Evolutionary conservation across 371 early-diverging fungal species (phyloP), one percentile per base, ranked within the genome.

Genomic region (Syncephalastrum racemosum): DNA sequence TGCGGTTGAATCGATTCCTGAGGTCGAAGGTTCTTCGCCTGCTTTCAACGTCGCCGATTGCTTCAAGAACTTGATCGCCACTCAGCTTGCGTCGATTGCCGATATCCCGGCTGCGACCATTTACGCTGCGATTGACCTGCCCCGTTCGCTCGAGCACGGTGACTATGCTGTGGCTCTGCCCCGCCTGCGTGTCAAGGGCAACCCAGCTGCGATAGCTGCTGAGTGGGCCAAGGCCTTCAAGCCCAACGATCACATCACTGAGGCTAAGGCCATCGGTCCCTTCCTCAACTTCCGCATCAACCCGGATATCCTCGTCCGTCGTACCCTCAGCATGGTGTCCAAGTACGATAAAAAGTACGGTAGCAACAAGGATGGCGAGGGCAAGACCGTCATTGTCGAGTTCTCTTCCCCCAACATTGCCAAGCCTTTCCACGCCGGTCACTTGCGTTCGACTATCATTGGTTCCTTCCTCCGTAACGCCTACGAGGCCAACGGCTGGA

Each of bases 391-490:
- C 24, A 81, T 99, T 31, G 89, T 98, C 53, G 99, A 99, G 56
- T 99, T 89, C 76, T 89, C 90, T 55, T 91, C 92, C 51, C 99
- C 99, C 61, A 99, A 99, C 75, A 98, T 99, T 59, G 99, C 99
- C 42, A 99, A 99, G 73, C 96, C 96, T 36, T 98, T 99, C 89
- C 99, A 99, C 66, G 95, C 94, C 50, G 99, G 99, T 23, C 99
- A 99, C 70, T 80, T 99, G 71, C 88, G 99, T 53, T 92, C 95
- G 42, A 99, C 99, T 6, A 95, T 99, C 63, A 90, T 99, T 57
- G 99, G 99, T 44, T 91, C 92, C 66, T 97, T 99, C 69, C 76
- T 97, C 43, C 77, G 84, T 46, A 90, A 96, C 46, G 77, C 92
- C 4, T 82, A 92, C 61, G 78, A 84, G 41, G 91, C 90, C 22